phyloP scores from a whole-genome alignment of 2,329 filamentous ascomycete species.

The Hyphodiscus sp. region DNA sequence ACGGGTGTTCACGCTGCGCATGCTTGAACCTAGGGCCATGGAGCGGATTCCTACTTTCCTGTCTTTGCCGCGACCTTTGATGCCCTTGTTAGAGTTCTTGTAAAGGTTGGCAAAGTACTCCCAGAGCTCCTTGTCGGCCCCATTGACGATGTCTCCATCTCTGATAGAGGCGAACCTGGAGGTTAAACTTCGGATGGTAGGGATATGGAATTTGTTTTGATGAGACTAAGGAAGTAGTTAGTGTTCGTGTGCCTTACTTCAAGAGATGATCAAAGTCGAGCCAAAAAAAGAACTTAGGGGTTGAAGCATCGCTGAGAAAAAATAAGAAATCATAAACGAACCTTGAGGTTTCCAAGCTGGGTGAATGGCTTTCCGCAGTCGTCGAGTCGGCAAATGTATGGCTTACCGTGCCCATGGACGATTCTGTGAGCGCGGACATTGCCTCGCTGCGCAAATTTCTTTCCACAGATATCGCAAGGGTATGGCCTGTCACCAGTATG shows the following conservation, averaged over 20 bases:
- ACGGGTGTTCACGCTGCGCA: neutral
- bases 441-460: conserved; percentile 77
- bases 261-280: neutral
- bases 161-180: conserved; percentile 59
- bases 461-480: conserved; percentile 71
- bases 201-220: conserved; percentile 86
- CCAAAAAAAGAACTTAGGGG: neutral
- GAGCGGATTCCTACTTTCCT: conserved; percentile 47
- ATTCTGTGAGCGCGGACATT: conserved; percentile 80
- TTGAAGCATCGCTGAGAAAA: neutral
- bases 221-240: conserved; percentile 53
- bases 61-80: conserved; percentile 90
- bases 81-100: conserved; percentile 97
- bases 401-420: conserved; percentile 71
- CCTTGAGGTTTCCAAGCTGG: conserved; percentile 87
- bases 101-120: conserved; percentile 83
- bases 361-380: conserved; percentile 84
- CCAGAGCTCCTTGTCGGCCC: conserved; percentile 68
- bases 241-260: conserved; percentile 7
- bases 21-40: neutral
- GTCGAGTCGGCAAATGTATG: conserved; percentile 75
- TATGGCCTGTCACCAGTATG: conserved; percentile 87
- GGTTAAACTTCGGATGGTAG: conserved; percentile 65
- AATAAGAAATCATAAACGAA: conserved; percentile 31
- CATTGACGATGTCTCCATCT: conserved; percentile 56